Conservation (phyloP, 495 filamentous ascomycete species). For the Talaromyces liani region DNA sequence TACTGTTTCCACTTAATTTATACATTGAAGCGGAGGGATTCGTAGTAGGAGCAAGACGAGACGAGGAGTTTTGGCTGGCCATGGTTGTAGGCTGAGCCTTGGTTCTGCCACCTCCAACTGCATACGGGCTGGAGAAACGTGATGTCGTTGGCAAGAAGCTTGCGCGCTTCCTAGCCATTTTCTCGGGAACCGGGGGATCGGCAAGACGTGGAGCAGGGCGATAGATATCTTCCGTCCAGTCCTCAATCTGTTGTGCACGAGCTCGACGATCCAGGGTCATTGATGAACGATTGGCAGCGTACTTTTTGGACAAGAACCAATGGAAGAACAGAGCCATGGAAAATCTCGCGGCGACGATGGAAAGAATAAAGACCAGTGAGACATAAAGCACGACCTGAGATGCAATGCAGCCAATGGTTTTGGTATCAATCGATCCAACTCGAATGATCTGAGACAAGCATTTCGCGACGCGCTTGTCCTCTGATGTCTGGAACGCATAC, state of each 20-base stretch:
- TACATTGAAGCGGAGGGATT: constrained; percentile 52
- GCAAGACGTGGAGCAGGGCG: constrained; percentile 73
- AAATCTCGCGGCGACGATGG: constrained; percentile 83
- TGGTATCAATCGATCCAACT: constrained; percentile 91
- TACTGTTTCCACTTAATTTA: constrained; percentile 60
- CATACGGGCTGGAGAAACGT: constrained; percentile 91
- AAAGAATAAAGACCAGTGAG: constrained; percentile 85
- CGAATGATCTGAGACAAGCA: constrained; percentile 90
- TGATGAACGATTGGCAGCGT: constrained; percentile 70
- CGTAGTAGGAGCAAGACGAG: constrained; percentile 61
- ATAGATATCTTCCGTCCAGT: constrained; percentile 98
- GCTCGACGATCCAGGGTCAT: constrained; percentile 62
- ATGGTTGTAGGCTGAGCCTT: constrained; percentile 75
- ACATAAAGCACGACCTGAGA: constrained; percentile 96
- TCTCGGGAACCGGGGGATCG: constrained; percentile 59
- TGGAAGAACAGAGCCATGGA: constrained; percentile 85
- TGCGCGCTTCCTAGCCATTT: constrained; percentile 63
- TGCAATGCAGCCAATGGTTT: constrained; percentile 95
- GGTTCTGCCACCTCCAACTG: constrained; percentile 47
- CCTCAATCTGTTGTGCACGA: constrained; percentile 90
- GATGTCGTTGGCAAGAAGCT: constrained; percentile 80
- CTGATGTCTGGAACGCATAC: constrained; percentile 66
- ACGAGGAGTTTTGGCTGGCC: constrained; percentile 80
- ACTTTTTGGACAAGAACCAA: constrained; percentile 84
- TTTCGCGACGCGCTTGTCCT: constrained; percentile 71